A percentile compares a stretch with the other conserved stretches of the same genome.
phyloP scores from a whole-genome alignment of 148 eudicot genomes.

The Dianthus caryophyllus region DNA sequence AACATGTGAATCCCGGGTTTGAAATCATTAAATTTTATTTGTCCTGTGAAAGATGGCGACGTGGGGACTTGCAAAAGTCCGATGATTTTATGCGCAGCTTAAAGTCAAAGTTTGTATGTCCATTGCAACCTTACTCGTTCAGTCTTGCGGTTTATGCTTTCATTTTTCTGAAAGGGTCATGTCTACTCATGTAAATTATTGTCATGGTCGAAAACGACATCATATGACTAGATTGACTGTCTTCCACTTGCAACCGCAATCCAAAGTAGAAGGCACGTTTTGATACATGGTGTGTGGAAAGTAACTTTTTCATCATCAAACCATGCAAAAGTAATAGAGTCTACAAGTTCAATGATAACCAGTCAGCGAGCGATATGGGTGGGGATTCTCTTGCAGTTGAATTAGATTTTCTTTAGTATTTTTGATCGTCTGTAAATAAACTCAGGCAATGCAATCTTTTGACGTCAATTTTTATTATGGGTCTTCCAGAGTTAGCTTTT shows the following conservation, averaged over 20 bases:
- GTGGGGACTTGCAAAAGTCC: slow-evolving; percentile 45
- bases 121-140: slow-evolving; percentile 12
- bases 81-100: slow-evolving; percentile 22
- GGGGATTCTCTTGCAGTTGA: background rate
- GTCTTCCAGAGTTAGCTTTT: too few species aligned
- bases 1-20: slow-evolving; percentile 38
- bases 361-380: background rate
- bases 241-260: background rate
- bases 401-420: background rate
- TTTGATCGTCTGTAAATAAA: background rate
- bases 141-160: background rate
- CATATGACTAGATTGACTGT: background rate
- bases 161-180: background rate
- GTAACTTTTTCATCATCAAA: background rate
- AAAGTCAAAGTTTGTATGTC: slow-evolving; percentile 25
- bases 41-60: slow-evolving; percentile 49
- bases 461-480: too few species aligned
- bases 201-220: background rate
- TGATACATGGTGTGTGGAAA: background rate
- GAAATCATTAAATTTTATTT: slow-evolving; percentile 50
- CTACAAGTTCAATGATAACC: background rate
- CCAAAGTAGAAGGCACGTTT: background rate
- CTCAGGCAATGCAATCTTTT: too few species aligned
- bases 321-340: background rate
- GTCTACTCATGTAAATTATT: background rate